Evolutionary conservation across 345 rosid species (phyloP).

Genomic region (Lepidium africanum): DNA sequence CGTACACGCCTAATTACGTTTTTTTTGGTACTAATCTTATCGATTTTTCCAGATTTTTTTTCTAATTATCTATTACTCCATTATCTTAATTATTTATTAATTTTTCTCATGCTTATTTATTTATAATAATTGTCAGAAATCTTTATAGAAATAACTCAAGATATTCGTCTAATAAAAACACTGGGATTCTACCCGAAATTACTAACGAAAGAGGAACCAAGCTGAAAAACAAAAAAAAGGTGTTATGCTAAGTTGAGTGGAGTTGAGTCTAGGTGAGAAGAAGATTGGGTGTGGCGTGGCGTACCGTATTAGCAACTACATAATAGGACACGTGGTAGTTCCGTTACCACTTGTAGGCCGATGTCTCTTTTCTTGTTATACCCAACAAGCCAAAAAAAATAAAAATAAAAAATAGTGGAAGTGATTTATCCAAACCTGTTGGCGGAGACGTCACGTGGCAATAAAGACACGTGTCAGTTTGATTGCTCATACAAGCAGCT

Average conservation of each 20-base stretch:
- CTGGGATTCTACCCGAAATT: background rate
- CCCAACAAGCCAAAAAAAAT: conserved; percentile 17
- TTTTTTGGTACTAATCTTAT: conserved; percentile 12
- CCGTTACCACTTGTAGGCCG: conserved; percentile 18
- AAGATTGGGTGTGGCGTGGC: conserved; percentile 24
- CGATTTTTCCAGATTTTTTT: background rate
- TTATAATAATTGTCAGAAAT: background rate
- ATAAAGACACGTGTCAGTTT: conserved; percentile 13
- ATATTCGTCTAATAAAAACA: background rate
- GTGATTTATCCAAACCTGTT: conserved; percentile 30
- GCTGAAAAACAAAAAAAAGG: background rate
- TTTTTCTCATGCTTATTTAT: background rate
- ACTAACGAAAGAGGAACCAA: background rate
- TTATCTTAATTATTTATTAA: background rate
- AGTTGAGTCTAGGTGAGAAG: conserved; percentile 3
- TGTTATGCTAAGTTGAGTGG: conserved; percentile 27
- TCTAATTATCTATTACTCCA: background rate
- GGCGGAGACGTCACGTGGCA: conserved; percentile 32
- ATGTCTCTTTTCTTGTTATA: conserved; percentile 23
- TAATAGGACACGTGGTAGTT: conserved; percentile 24
- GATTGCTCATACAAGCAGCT: background rate
- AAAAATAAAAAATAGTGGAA: conserved; percentile 7
- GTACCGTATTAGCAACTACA: conserved; percentile 25
- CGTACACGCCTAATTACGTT: conserved; percentile 29
- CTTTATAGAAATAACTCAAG: background rate